Percentiles rank a stretch among this genome's conserved stretches.
Conservation (phyloP, 345 rosid genomes). For the Anastatica hierochuntica region DNA sequence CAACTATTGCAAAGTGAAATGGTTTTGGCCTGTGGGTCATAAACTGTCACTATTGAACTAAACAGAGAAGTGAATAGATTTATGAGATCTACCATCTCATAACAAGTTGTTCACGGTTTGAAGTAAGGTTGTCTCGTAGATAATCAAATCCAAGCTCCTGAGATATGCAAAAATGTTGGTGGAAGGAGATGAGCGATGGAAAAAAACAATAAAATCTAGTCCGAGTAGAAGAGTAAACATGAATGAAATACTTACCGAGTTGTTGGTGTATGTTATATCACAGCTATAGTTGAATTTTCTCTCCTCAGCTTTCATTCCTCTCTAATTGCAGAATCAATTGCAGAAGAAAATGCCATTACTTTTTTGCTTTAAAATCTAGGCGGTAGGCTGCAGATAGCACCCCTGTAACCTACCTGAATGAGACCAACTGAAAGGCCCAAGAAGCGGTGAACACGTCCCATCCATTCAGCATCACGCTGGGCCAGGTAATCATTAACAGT, state of each 20-base stretch:
- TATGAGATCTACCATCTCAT: constrained; percentile 72
- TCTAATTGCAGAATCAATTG: too few species aligned
- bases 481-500: constrained; percentile 96
- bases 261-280: constrained; percentile 91
- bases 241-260: constrained; percentile 50
- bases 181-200: not conserved
- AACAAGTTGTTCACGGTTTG: constrained; percentile 70
- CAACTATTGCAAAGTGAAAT: constrained; percentile 91
- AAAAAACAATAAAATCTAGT: not conserved
- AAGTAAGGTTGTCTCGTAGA: constrained; percentile 88
- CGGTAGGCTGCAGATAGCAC: not conserved
- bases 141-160: constrained; percentile 99
- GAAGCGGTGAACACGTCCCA: constrained; percentile 93
- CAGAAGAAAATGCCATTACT: constrained; percentile 7
- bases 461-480: constrained; percentile 98
- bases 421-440: constrained; percentile 96
- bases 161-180: constrained; percentile 21
- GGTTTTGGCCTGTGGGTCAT: constrained; percentile 77
- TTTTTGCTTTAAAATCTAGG: not conserved
- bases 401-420: constrained; percentile 49
- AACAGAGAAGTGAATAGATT: constrained; percentile 10
- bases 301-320: constrained; percentile 72
- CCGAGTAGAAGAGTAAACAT: constrained; percentile 1
- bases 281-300: constrained; percentile 72
- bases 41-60: constrained; percentile 13